Evolutionary conservation across 495 filamentous ascomycete species (phyloP), one percentile per base, ranked within the genome.

Genomic region (Cairneyella variabilis): DNA sequence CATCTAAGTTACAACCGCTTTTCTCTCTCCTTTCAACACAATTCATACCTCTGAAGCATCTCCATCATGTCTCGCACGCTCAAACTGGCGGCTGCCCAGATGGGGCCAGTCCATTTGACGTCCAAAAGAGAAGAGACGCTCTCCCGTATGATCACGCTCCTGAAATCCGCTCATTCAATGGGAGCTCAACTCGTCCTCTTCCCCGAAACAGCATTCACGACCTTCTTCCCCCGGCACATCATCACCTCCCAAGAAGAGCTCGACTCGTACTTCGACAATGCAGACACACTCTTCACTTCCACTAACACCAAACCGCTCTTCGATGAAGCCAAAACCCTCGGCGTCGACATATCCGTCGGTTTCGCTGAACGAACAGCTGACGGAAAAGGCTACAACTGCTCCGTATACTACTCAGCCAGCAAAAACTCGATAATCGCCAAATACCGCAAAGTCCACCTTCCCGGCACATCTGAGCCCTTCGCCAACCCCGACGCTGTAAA

Each of bases 371-470:
- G 61, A 16, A 62, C 62, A 11, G 45, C 59, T 14, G 60, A 69
- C 8, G 68, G 67, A 37, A 61, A 55, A 17, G 63, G 64, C 1
- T 78, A 71, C 56, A 78, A 78, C 60, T 70, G 67, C 40, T 63
- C 63, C 49, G 60, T 76, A 14, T 76, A 76, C 56, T 78, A 71
- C 60, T 72, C 69, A n/a, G 70, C 71, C 3, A 57, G 58, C 10
- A 58, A 58, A 25, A 64, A 63, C 23, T 61, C 60, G 20, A 62
- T 78, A 18, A 59, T 78, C 12, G 59, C 63, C 41, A 76, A 73
- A 53, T 78, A 78, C 58, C 68, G 75, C 48, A 78, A 78, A 59
- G 64, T 78, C 23, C 75, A 78, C 57, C 64, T 78, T 0, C 73
- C 75, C 1, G 75, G 73, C 3, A 70, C 69, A 17, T 62, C 63